Conservation (phyloP, 202 grass and related monocot species). For the Cymbopogon flexuosus region DNA sequence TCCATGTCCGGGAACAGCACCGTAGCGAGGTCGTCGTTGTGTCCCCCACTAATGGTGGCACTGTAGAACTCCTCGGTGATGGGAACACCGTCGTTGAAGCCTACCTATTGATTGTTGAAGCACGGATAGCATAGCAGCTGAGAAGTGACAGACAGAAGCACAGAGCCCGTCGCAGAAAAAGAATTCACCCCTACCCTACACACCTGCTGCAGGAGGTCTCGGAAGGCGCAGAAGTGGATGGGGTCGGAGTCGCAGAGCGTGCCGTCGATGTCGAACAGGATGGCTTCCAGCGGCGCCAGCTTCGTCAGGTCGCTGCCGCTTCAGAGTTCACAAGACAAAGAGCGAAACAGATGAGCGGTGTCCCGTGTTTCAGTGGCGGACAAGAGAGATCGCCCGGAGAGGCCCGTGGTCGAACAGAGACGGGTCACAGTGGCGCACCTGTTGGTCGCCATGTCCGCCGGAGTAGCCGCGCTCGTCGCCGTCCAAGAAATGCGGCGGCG, state of each 20-base stretch:
- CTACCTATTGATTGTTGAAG: conserved; percentile 16
- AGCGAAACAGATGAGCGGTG: background rate
- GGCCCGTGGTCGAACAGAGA: background rate
- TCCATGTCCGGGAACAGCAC: conserved; percentile 63
- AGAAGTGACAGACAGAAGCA: background rate
- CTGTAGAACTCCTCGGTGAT: conserved; percentile 77
- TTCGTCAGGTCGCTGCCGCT: conserved; percentile 7
- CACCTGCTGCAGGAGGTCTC: conserved; percentile 58
- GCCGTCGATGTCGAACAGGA: conserved; percentile 80
- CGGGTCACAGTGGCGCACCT: background rate
- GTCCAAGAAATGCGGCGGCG: conserved; percentile 8
- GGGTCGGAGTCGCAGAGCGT: conserved; percentile 81
- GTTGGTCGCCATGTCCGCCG: conserved; percentile 12
- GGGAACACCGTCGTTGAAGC: conserved; percentile 58
- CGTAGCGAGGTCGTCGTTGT: conserved; percentile 55
- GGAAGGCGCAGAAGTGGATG: conserved; percentile 65
- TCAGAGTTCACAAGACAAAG: background rate
- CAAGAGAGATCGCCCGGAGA: no score
- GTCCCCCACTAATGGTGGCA: conserved; percentile 57
- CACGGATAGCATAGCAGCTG: background rate
- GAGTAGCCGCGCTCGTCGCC: background rate
- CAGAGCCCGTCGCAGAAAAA: no score
- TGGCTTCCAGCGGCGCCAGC: conserved; percentile 56
- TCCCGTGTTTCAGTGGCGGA: background rate
- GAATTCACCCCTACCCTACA: no score